Evolutionary conservation across 73 alveolate species (phyloP).

Genomic region (Tetrahymena malaccensis): DNA sequence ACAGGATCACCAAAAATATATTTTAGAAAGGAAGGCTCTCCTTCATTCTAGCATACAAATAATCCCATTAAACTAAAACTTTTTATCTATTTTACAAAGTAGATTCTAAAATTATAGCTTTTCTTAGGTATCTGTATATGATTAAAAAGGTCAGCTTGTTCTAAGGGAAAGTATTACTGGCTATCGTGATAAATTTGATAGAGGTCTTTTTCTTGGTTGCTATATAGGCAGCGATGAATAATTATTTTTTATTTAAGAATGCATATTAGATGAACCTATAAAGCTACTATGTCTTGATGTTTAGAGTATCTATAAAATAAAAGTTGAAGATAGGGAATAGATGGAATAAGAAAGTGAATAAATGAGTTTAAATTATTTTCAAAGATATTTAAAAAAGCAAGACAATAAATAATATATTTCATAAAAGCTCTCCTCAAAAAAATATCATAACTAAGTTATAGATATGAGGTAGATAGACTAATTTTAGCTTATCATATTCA

Average conservation of each 20-base stretch:
- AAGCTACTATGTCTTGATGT: not conserved
- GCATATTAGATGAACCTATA: not conserved
- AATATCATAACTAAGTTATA: not conserved
- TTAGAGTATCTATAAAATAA: not conserved
- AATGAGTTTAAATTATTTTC: not conserved
- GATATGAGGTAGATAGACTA: not conserved
- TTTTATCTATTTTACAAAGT: not conserved
- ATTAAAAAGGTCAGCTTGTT: not conserved
- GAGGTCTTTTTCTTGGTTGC: not conserved
- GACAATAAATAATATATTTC: not conserved
- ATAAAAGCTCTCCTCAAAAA: not conserved
- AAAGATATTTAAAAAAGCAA: not conserved
- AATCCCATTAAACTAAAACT: not conserved
- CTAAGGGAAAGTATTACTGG: not conserved
- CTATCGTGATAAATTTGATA: not conserved
- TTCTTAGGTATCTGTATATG: not conserved
- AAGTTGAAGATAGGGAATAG: not conserved
- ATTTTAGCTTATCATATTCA: not conserved
- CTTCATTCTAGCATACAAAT: not conserved
- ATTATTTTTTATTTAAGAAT: not conserved
- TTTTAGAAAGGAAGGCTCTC: not conserved
- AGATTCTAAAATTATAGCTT: not conserved
- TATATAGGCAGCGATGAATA: not conserved
- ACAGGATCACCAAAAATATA: not conserved
- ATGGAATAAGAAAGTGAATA: not conserved